Evolutionary conservation across 2,329 filamentous ascomycete species (phyloP).

Genomic region (Sphaerulina vaccinii): DNA sequence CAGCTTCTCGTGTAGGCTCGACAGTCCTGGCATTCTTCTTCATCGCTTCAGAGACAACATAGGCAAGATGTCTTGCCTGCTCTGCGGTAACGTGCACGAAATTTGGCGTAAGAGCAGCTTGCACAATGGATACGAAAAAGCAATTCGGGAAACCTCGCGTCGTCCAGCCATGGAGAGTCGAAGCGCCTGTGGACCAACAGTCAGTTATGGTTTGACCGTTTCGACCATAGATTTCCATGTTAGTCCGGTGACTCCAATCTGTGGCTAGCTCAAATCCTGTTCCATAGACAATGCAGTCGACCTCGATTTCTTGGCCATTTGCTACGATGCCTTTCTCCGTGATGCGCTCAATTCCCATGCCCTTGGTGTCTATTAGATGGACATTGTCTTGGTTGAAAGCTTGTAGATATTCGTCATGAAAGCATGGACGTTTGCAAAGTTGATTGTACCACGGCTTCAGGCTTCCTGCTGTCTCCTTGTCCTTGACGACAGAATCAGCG

Average conservation of each 20-base stretch:
- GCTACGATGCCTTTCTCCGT: constrained; percentile 51
- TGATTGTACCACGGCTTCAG: constrained; percentile 60
- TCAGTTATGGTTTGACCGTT: constrained; percentile 47
- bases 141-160: constrained; percentile 56
- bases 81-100: constrained; percentile 41
- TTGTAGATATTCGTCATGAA: constrained; percentile 58
- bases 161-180: constrained; percentile 54
- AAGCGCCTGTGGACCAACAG: constrained; percentile 44
- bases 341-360: constrained; percentile 50
- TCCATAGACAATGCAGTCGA: constrained; percentile 49
- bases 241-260: constrained; percentile 32
- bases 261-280: constrained; percentile 46
- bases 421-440: constrained; percentile 64
- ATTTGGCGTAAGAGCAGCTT: constrained; percentile 45
- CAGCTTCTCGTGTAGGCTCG: constrained; percentile 48
- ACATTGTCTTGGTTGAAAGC: constrained; percentile 61
- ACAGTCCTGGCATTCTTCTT: constrained; percentile 35
- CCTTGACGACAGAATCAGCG: constrained; percentile 51
- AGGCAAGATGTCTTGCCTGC: constrained; percentile 45
- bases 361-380: constrained; percentile 59
- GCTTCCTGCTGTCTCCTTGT: constrained; percentile 51
- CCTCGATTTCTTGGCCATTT: constrained; percentile 48
- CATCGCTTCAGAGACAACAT: constrained; percentile 43
- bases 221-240: constrained; percentile 41
- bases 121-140: constrained; percentile 48